Evolutionary conservation across 2,329 filamentous ascomycete species (phyloP), one percentile per base, ranked within the genome.

Genomic region (Alternaria sp.): DNA sequence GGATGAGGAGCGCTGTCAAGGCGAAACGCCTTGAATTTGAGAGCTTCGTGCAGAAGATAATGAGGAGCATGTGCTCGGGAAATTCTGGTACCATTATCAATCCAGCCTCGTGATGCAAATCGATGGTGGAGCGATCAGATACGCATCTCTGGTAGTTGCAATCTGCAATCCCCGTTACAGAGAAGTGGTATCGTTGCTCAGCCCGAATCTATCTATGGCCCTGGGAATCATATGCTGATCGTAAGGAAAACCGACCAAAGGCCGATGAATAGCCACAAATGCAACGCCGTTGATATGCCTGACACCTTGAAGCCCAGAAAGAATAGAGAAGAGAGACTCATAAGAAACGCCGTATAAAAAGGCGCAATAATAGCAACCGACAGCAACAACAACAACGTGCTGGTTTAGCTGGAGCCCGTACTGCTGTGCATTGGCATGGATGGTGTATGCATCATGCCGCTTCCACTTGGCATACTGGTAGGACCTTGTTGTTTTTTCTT

Each of bases 401-500:
- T 36, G 15, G 49, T 23, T 23, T 52, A 78, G 57, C 76, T 77
- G 44, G 74, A 77, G 47, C 70, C 71, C 4, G 75, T 76, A 51
- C 75, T 77, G 28, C 68, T 68, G 26, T 77, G 74, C 73, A 76
- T 73, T 7, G 69, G 67, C 26, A 75, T 65, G 8, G 66, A 57
- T 21, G 73, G 68, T 4, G 73, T 71, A 9, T 72, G 73, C 49
- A 67, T 67, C 56, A 58, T 68, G 44, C 59, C 19, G 23, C 28
- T 60, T 49, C 59, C 46, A 30, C 59, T 68, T 10, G 64, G 66
- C 30, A 70, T 68, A 19, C 61, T 68, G 5, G 62, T 64, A 21
- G 68, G 57, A 25, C 65, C 65, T 46, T 79, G 76, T 28, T 80
- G 77, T 57, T 80, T 83, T 73, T 93, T 95, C 85, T 96, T 96